Evolutionary conservation across 306 rosid genomes (phyloP).

Genomic region (Canavalia ensiformis): DNA sequence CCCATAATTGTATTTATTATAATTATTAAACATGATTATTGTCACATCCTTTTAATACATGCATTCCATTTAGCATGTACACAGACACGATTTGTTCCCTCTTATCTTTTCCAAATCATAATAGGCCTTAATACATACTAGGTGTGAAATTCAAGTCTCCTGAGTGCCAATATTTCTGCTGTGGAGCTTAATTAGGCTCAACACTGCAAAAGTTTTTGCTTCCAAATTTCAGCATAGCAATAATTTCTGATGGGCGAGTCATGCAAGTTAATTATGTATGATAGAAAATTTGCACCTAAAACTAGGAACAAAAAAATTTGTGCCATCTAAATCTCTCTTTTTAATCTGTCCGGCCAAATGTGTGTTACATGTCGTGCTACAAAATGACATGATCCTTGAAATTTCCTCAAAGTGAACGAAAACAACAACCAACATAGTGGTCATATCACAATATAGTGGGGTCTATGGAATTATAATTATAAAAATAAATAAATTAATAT

Average conservation of each 20-base stretch:
- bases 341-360: constrained; percentile 24
- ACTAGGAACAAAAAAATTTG: not conserved
- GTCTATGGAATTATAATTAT: constrained; percentile 41
- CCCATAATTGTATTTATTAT: not conserved
- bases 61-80: not conserved
- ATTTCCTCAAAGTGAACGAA: constrained; percentile 41
- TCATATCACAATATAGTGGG: constrained; percentile 33
- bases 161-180: no score
- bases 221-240: not conserved
- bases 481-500: constrained; percentile 3
- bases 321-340: not conserved
- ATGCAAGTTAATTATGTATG: constrained; percentile 30
- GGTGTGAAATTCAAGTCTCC: not conserved
- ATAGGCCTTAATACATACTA: not conserved
- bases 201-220: not conserved
- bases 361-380: constrained; percentile 19
- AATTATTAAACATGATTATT: not conserved
- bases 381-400: constrained; percentile 40
- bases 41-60: not conserved
- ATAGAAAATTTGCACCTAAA: constrained; percentile 1
- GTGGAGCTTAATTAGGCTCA: no score
- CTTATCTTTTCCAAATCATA: not conserved
- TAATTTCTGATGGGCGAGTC: not conserved
- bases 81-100: not conserved
- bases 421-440: constrained; percentile 45